Evolutionary conservation across 768 basidiomycete genomes (phyloP), one percentile per base, ranked within the genome.

Genomic region (Suillus paluster): DNA sequence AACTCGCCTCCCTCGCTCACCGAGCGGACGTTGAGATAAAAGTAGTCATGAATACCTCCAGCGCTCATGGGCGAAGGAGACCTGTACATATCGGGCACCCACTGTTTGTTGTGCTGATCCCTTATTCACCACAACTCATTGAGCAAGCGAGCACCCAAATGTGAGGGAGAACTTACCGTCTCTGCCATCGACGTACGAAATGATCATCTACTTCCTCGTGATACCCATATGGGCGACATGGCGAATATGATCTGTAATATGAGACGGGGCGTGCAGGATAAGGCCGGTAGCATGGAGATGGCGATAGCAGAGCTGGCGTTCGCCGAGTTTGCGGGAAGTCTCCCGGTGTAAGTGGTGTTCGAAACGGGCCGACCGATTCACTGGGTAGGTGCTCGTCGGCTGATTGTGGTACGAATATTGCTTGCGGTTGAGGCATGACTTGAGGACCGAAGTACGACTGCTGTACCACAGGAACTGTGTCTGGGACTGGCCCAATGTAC

Each of bases 21-120:
- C 38, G 54, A 55, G 39, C 54, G 54, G 38, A 55, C 6, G 11
- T 55, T 55, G 38, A 55, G 54, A 25, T 55, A 39, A 38, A 55
- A 55, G 39, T 55, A 55, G 11, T 55, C 38, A 19, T 39, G 15
- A 17, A 55, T 19, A 27, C 7, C 23, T 12, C 3, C 21, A 39
- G 19, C 19, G 23, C 10, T 5, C 23, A 10, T 11, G 9, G 23
- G 52, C 33, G 52, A 38, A 17, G 36, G 17, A 1, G 21, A 25
- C 23, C 23, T 39, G 23, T 11, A 19, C 36, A 5, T 27, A 50
- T 50, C 30, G 6, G 54, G 54, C 10, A 55, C 10, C 54, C 54
- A 55, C 10, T 23, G 23, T 21, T 25, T 39, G 23, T 3, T 11
- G 3, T 39, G 25, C 17, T 7, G 17, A 39, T 55, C 36, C 54